Base-by-base conservation (phyloP, 2,329 filamentous ascomycete genomes). In the Penicillium sp. region DNA sequence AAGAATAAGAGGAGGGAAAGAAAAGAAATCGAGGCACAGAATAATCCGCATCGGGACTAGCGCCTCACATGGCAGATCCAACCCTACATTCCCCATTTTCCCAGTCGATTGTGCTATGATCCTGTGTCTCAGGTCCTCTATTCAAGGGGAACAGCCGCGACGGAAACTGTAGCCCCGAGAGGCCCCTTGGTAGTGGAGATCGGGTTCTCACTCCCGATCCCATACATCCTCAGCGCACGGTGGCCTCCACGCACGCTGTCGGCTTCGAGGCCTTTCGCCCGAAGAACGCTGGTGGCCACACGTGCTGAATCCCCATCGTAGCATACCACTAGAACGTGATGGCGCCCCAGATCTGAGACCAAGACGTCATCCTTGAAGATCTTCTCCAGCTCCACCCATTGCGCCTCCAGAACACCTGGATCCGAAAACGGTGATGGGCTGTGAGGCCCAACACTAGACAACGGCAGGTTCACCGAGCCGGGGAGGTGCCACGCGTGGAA, bases 281-380 rank as follows among this genome's bases (percentile, higher is more conserved):
- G 72, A 46, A 84, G 64, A 3, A 84, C 75, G 50, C 80, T 82
- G 3, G 79, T 79, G 3, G 80, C 82, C 6, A 84, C 75, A 0
- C 82, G 74, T 5, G 81, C 74, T 31, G 77, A 80, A 54, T 85
- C 80, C 3, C 82, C 82, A 45, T 81, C 72, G 49, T 83, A 83
- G 63, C 81, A 84, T 10, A 81, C 63, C 10, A 83, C 60, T 12
- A 84, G 61, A 13, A 80, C 63, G 6, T 72, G 72, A 52, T 71
- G 73, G 4, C 60, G 68, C 13, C 56, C 50, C 45, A 70, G 62
- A 34, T 60, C 60, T 8, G 59, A 46, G 3, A 69, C 46, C 8
- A 60, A 52, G 18, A 52, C 56, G 16, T 47, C 52, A 7, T 67
- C 48, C 7, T 62, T 67, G 65, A 83, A 81, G 1, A 72, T 63